Evolutionary conservation across 2,329 filamentous ascomycete species (phyloP).

Genomic region (Emericellopsis atlantica): DNA sequence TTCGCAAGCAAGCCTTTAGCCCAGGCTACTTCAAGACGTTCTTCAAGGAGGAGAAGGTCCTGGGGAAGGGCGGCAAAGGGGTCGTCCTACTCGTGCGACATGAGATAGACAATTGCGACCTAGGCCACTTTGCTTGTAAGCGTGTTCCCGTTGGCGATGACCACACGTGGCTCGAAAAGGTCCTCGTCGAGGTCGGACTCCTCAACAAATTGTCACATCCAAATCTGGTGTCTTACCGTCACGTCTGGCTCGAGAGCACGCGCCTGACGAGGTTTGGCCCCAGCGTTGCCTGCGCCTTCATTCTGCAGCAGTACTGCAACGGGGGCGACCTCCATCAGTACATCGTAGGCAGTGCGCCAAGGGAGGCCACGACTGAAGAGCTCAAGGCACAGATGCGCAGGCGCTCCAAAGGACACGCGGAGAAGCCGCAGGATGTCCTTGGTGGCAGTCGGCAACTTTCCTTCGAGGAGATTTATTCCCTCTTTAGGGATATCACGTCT

Average conservation of each 20-base stretch:
- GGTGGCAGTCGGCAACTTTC: constrained; percentile 31
- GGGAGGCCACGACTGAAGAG: constrained; percentile 63
- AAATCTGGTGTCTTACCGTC: constrained; percentile 90
- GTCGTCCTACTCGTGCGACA: constrained; percentile 92
- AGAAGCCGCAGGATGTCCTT: constrained; percentile 41
- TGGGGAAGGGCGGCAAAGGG: constrained; percentile 86
- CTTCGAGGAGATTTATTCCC: constrained; percentile 91
- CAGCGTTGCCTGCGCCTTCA: constrained; percentile 87
- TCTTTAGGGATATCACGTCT: constrained; percentile 91
- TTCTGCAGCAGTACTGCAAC: constrained; percentile 96
- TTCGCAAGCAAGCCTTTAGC: constrained; percentile 77
- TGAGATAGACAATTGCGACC: constrained; percentile 73
- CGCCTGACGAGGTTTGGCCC: constrained; percentile 78
- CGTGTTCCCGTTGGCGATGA: constrained; percentile 91
- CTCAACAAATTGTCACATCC: constrained; percentile 86
- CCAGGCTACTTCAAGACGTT: constrained; percentile 88
- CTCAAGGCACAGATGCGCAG: constrained; percentile 80
- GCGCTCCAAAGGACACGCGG: constrained; percentile 64
- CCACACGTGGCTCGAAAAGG: constrained; percentile 88
- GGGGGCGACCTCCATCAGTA: constrained; percentile 81
- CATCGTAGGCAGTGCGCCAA: constrained; percentile 56
- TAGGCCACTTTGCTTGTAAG: constrained; percentile 94
- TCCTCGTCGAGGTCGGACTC: constrained; percentile 84
- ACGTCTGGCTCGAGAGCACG: constrained; percentile 92
- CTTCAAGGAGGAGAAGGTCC: constrained; percentile 76